Evolutionary conservation across 192 early-diverging fungal genomes (phyloP), one percentile per base, ranked within the genome.

Genomic region (Thamnidium elegans): DNA sequence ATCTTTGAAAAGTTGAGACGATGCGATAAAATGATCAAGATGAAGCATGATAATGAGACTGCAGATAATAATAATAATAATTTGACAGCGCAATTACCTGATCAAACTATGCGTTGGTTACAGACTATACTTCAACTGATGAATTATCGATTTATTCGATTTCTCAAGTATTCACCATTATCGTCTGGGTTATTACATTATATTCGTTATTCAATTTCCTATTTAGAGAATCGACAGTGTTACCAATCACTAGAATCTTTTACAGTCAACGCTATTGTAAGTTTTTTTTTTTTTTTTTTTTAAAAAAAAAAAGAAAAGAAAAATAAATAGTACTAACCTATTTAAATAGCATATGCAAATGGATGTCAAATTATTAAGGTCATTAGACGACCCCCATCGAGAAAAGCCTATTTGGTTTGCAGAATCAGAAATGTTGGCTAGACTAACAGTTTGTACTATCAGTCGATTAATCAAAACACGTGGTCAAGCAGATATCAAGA

Each of bases 111-210:
- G 67, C 80, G 87, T 8, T 90, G 87, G 88, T 76, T 87, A 54
- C 85, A 89, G 68, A 89, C 89, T 9, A 80, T 90, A 26, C 77
- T 87, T 39, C 87, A 92, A 65, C 73, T 90, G 50, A 78, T 92
- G 64, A 87, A 87, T 70, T 88, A 85, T 75, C 83, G 90, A 23
- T 73, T 90, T 53, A 77, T 88, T 61, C 86, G 87, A 30, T 86
- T 86, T 53, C 75, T 92, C 70, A 90, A 90, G 71, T 87, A 69
- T 68, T 88, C 85, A 13, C 77, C 88, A 1, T 77, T 82, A 19
- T 82, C 87, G 7, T 74, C 85, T 23, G 82, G 84, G 31, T 53
- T 92, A 63, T 79, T 92, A 19, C 80, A 88, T 68, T 81, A 85
- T 56, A 80, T 92, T 51, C 79, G 85, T 11, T 82, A 88, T 73